Conservation (phyloP, 257 asterid genomes). For the Rubia yunnanensis region DNA sequence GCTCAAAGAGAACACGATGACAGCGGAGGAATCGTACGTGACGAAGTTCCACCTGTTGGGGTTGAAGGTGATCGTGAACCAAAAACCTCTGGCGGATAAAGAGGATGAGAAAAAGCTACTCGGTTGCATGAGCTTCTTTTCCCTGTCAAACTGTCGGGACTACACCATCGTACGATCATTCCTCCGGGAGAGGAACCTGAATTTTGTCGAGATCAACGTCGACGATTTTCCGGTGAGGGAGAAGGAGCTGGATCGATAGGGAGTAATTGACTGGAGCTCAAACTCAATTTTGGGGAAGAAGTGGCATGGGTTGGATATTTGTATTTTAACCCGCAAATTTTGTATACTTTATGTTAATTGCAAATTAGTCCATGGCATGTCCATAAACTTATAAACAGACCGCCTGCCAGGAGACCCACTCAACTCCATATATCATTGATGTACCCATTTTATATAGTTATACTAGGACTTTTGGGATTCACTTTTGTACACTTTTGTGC, state of each 20-base stretch:
- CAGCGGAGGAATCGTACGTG: too few species aligned
- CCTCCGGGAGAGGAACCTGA: constrained; percentile 37
- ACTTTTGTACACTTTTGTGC: too few species aligned
- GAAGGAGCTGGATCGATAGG: constrained; percentile 62
- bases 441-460: too few species aligned
- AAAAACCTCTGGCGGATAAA: constrained; percentile 28
- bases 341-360: too few species aligned
- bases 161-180: constrained; percentile 66
- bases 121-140: constrained; percentile 74
- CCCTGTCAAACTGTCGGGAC: constrained; percentile 82
- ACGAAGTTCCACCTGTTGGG: too few species aligned
- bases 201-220: constrained; percentile 68
- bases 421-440: too few species aligned
- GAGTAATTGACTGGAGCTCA: too few species aligned
- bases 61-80: constrained; percentile 27
- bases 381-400: too few species aligned
- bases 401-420: too few species aligned
- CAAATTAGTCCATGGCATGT: too few species aligned
- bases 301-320: constrained; percentile 46
- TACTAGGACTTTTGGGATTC: too few species aligned
- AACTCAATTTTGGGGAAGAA: constrained; percentile 50
- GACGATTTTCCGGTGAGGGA: constrained; percentile 70
- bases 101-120: constrained; percentile 24
- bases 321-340: constrained; percentile 81
- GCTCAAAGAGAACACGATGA: constrained; percentile 25